Conservation (phyloP, 768 basidiomycete species). For the Ephemerocybe angulata region DNA sequence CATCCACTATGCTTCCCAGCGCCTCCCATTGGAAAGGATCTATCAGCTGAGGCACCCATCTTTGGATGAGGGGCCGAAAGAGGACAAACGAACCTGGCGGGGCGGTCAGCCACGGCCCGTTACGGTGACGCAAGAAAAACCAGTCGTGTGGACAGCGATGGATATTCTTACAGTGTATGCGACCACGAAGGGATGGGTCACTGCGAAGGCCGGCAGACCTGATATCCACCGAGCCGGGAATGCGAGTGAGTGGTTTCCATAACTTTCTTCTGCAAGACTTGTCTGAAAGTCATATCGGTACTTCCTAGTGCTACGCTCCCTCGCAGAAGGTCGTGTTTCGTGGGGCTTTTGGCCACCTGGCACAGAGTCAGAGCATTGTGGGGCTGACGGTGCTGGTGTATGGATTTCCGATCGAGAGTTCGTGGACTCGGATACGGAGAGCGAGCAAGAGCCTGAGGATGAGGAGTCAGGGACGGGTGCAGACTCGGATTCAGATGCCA, state of each 20-base stretch:
- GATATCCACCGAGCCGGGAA: conserved; percentile 90
- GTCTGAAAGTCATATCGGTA: background rate
- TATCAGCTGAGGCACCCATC: conserved; percentile 56
- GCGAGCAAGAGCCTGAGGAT: conserved; percentile 21
- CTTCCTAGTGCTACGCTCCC: conserved; percentile 64
- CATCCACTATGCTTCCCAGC: conserved; percentile 60
- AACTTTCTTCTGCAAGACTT: no score
- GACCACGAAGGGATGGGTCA: conserved; percentile 74
- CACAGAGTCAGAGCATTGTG: conserved; percentile 19
- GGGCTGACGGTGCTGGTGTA: conserved; percentile 41
- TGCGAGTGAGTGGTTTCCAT: conserved; percentile 74
- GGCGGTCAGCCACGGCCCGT: conserved; percentile 36
- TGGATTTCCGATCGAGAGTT: conserved; percentile 47
- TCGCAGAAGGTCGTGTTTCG: conserved; percentile 74
- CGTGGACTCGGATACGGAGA: conserved; percentile 17
- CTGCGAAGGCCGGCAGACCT: conserved; percentile 86
- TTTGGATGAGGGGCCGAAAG: conserved; percentile 27
- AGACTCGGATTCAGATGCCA: conserved; percentile 25
- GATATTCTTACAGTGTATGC: conserved; percentile 82
- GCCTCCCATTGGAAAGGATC: conserved; percentile 76
- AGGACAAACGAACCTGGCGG: conserved; percentile 81
- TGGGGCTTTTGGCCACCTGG: conserved; percentile 88
- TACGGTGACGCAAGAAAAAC: conserved; percentile 17
- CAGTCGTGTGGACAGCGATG: conserved; percentile 72
- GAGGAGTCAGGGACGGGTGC: conserved; percentile 12